These are phyloP conservation scores for Sonneratia alba DNA, from an alignment of 345 rosid species.

Conservation along the genomic window DNA sequence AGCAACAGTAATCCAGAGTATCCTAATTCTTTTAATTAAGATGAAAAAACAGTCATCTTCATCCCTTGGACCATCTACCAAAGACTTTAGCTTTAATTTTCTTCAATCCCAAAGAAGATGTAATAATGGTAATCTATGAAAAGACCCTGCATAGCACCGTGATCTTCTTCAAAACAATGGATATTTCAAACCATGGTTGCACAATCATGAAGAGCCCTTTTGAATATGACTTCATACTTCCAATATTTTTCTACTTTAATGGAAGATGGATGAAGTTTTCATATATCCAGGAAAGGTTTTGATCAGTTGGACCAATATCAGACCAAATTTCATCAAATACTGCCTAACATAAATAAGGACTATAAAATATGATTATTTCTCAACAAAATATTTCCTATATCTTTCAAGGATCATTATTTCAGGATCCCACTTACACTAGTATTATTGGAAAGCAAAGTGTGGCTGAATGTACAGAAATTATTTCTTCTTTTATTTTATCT, in stretches of 20 bases:
- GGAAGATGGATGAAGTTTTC: not conserved
- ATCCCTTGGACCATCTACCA: not conserved
- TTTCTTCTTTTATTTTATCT: no score
- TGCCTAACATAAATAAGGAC: no score
- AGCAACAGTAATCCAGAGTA: no score
- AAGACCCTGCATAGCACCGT: not conserved
- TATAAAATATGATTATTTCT: no score
- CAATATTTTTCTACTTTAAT: not conserved
- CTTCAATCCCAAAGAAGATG: not conserved
- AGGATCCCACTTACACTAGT: not conserved
- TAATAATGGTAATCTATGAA: not conserved
- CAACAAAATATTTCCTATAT: no score
- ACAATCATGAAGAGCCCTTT: not conserved
- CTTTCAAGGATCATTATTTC: no score
- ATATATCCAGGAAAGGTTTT: not conserved
- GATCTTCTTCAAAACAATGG: not conserved
- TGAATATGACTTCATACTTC: not conserved
- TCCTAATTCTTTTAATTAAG: not conserved
- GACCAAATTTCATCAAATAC: not conserved
- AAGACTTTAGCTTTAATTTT: not conserved
- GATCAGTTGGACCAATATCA: not conserved
- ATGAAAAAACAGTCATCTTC: not conserved
- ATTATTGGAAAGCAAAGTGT: not conserved
- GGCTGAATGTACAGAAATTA: not conserved
- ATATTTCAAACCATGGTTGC: not conserved